Percentiles rank a stretch among this genome's conserved stretches.
Evolutionary conservation across 768 basidiomycete species (phyloP).

Genomic region (Lentinula detonsa): DNA sequence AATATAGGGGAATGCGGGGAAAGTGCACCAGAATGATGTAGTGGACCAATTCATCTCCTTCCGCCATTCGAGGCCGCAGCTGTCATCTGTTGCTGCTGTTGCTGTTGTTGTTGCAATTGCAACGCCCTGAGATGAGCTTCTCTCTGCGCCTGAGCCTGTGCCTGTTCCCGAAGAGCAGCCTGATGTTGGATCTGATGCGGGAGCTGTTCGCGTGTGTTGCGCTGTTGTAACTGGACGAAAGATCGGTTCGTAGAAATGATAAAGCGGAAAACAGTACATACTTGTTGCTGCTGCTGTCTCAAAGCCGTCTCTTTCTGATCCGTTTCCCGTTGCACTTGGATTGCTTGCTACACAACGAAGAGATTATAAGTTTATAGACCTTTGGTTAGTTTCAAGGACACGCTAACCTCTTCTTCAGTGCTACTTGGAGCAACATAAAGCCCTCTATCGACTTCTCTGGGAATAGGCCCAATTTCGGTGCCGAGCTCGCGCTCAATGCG

Average conservation of each 20-base stretch:
- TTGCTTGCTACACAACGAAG: background rate
- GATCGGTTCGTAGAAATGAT: too few relatives aligned
- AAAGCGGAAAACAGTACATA: background rate
- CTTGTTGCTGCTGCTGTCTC: constrained; percentile 19
- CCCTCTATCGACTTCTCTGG: constrained; percentile 82
- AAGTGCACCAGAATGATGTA: background rate
- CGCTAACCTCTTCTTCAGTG: constrained; percentile 31
- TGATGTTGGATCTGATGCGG: constrained; percentile 9
- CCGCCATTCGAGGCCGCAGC: constrained; percentile 14
- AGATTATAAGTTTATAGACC: background rate
- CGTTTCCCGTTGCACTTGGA: constrained; percentile 6
- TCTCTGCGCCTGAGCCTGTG: background rate
- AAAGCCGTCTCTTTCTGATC: constrained; percentile 13
- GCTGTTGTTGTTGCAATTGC: constrained; percentile 19
- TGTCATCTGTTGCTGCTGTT: constrained; percentile 15
- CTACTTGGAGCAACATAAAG: constrained; percentile 83
- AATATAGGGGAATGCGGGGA: too few relatives aligned
- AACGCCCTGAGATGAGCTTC: constrained; percentile 1
- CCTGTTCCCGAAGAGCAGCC: background rate
- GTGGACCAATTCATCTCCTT: background rate
- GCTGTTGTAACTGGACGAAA: background rate
- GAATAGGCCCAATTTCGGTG: constrained; percentile 96
- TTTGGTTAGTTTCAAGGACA: constrained; percentile 10
- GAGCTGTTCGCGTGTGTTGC: constrained; percentile 14
- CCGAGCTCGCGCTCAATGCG: constrained; percentile 98